Evolutionary conservation across 2,329 filamentous ascomycete species (phyloP).

Genomic region (Colletotrichum higginsianum): DNA sequence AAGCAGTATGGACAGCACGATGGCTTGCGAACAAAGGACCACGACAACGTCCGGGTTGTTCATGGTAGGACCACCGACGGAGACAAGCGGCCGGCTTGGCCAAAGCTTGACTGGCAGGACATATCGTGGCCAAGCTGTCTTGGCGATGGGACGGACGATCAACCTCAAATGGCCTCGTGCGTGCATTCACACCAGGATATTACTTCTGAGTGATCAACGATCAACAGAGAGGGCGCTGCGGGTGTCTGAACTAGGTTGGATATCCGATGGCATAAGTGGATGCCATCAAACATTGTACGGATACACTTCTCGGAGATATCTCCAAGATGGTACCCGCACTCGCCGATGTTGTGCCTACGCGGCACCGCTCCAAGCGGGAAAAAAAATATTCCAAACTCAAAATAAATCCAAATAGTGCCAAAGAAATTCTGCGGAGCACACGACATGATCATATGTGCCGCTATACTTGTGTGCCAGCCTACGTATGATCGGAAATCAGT

Average conservation of each 20-base stretch:
- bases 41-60: neutral
- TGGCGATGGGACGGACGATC: conserved; percentile 10
- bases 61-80: neutral
- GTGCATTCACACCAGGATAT: neutral
- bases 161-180: neutral
- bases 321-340: too few relatives aligned
- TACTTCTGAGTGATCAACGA: too few relatives aligned
- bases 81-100: conserved; percentile 29
- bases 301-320: neutral
- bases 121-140: conserved; percentile 24
- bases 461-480: neutral
- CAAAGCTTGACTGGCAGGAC: conserved; percentile 30
- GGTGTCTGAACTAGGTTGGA: too few relatives aligned
- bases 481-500: neutral
- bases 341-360: neutral
- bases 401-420: neutral
- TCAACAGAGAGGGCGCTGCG: too few relatives aligned
- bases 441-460: neutral
- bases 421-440: neutral
- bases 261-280: neutral
- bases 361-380: neutral
- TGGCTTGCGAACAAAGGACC: too few relatives aligned
- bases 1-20: conserved; percentile 1
- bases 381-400: too few relatives aligned
- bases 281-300: neutral